A percentile compares a stretch with the other conserved stretches of the same genome.
Conservation (phyloP, 2,329 filamentous ascomycete species). For the Mollisia scopiformis region DNA sequence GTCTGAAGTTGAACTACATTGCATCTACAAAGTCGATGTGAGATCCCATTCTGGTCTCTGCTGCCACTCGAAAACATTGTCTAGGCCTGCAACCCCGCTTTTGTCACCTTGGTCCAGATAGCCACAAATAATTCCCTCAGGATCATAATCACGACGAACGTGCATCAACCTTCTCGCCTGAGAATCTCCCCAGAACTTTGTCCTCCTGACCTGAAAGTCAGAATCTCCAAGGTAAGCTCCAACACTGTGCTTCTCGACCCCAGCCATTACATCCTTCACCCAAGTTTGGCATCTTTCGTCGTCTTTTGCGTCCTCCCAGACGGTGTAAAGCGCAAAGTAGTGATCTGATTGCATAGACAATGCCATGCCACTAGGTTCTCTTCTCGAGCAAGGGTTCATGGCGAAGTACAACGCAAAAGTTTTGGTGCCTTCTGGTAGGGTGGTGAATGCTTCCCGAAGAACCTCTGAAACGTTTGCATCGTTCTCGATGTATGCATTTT, state of each 20-base stretch:
- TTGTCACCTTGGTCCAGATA: slow-evolving; percentile 49
- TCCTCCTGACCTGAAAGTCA: slow-evolving; percentile 51
- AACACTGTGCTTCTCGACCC: slow-evolving; percentile 43
- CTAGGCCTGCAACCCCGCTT: slow-evolving; percentile 45
- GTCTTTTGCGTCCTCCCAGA: slow-evolving; percentile 51
- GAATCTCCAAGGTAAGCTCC: slow-evolving; percentile 59
- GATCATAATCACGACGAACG: slow-evolving; percentile 48
- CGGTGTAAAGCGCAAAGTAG: slow-evolving; percentile 56
- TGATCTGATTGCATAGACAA: slow-evolving; percentile 58
- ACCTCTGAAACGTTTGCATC: slow-evolving; percentile 48
- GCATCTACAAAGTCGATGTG: too few species aligned
- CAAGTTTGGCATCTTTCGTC: slow-evolving; percentile 48
- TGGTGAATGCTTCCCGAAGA: slow-evolving; percentile 50
- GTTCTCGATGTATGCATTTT: slow-evolving; percentile 54
- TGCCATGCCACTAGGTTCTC: slow-evolving; percentile 52
- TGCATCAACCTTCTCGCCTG: slow-evolving; percentile 45
- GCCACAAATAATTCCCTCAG: slow-evolving; percentile 44
- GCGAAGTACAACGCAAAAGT: slow-evolving; percentile 52
- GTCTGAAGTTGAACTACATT: too few species aligned
- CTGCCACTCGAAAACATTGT: slow-evolving; percentile 35
- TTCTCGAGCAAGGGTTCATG: slow-evolving; percentile 51
- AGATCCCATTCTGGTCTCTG: neutral
- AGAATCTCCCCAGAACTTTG: slow-evolving; percentile 51
- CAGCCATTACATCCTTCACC: slow-evolving; percentile 45
- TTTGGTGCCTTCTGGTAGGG: slow-evolving; percentile 46